These are phyloP conservation scores for Phyllosticta citribraziliensis DNA, from an alignment of 2,329 filamentous ascomycete genomes.

Conservation along the genomic window DNA sequence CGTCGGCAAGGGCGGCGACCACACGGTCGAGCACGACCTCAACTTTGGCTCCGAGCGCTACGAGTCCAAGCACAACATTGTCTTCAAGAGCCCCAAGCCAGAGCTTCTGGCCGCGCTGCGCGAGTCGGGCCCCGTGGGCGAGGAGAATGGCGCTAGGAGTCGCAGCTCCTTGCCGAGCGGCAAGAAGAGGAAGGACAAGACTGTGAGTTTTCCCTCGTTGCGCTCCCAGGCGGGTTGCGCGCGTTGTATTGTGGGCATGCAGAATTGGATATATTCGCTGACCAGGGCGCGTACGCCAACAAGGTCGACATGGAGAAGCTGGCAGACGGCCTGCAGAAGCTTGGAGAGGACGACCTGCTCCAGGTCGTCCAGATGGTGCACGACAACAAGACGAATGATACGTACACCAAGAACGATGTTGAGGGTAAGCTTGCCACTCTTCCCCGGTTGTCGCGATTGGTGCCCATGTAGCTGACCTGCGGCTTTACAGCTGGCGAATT, in stretches of 20 bases:
- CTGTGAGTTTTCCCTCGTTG: constrained; percentile 30
- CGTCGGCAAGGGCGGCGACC: constrained; percentile 75
- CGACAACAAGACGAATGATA: constrained; percentile 88
- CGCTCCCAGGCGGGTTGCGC: background rate
- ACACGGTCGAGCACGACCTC: constrained; percentile 73
- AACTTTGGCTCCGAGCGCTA: constrained; percentile 80
- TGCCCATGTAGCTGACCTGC: background rate
- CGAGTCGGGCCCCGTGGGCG: constrained; percentile 67
- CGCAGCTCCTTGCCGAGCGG: constrained; percentile 63
- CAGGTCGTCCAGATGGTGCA: constrained; percentile 97
- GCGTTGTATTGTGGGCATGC: background rate
- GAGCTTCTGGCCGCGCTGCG: constrained; percentile 69
- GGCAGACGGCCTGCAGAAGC: constrained; percentile 78
- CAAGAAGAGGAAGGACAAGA: constrained; percentile 59
- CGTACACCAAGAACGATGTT: constrained; percentile 94
- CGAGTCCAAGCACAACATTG: constrained; percentile 69
- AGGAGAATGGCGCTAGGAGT: constrained; percentile 50
- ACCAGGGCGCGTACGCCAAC: background rate
- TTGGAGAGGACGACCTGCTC: constrained; percentile 85
- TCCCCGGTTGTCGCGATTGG: background rate
- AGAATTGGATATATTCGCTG: background rate
- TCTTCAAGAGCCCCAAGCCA: constrained; percentile 88
- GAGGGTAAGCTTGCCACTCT: constrained; percentile 55
- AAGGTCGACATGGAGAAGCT: constrained; percentile 90
- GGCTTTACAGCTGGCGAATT: constrained; percentile 71